A percentile compares a stretch with the other conserved stretches of the same genome.
Evolutionary conservation across 2,329 filamentous ascomycete species (phyloP).

Genomic region (Tolypocladium tundrense): DNA sequence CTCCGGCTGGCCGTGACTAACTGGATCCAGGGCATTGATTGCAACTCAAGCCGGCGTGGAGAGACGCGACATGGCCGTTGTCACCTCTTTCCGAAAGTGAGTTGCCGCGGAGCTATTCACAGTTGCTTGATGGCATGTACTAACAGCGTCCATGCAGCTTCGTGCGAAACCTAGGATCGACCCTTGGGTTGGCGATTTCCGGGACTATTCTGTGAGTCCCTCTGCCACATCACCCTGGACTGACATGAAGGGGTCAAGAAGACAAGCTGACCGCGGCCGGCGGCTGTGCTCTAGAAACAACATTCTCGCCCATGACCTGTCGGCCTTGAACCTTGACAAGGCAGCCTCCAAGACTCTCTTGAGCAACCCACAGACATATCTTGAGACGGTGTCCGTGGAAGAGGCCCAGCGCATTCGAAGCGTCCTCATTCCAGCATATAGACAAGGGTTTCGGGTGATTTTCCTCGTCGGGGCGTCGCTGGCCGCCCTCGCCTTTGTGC

Average conservation of each 20-base stretch:
- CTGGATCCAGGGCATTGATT: slow-evolving; percentile 29
- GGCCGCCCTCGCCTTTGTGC: slow-evolving; percentile 22
- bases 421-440: slow-evolving; percentile 25
- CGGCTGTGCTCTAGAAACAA: slow-evolving; percentile 20
- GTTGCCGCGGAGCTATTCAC: slow-evolving; percentile 2
- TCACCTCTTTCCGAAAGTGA: slow-evolving; percentile 33
- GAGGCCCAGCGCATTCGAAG: slow-evolving; percentile 19
- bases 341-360: slow-evolving; percentile 16
- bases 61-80: slow-evolving; percentile 31
- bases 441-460: slow-evolving; percentile 24
- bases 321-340: slow-evolving; percentile 12
- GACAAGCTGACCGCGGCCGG: neutral
- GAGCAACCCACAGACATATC: slow-evolving; percentile 21
- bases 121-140: neutral
- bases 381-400: slow-evolving; percentile 13
- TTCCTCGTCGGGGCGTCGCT: slow-evolving; percentile 26
- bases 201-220: slow-evolving; percentile 25
- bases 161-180: slow-evolving; percentile 27
- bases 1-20: slow-evolving; percentile 2
- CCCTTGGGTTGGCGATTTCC: slow-evolving; percentile 27
- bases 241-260: neutral
- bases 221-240: neutral
- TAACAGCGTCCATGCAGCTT: slow-evolving; percentile 16
- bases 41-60: slow-evolving; percentile 47
- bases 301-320: slow-evolving; percentile 19